Base-by-base conservation (phyloP, 768 basidiomycete genomes). In the Plicaturopsis crispa region DNA sequence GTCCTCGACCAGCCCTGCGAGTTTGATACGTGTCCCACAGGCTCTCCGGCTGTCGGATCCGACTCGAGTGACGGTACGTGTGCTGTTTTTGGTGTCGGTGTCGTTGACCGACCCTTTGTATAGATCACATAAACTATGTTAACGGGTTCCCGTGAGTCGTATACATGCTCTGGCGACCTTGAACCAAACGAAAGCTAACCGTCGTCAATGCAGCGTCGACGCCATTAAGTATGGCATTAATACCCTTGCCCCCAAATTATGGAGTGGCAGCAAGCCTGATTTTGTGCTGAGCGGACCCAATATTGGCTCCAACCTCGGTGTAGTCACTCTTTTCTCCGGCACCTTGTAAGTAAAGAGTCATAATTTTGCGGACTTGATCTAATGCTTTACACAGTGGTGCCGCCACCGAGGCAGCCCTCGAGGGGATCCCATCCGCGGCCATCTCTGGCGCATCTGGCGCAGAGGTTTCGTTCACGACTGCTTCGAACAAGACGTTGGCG, bases 231-330 rank as follows among this genome's bases (percentile, higher is more conserved):
- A 51, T 28, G 73, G 72, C 2, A 70, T 75, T 20, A 60, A 72
- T 42, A 69, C 65, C 1, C 50, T 71, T 12, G 59, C 66, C 1
- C 68, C 68, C 1, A 40, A 60, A 40, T 63, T 68, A 47, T 70
- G 67, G 41, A 41, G 33, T 22, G 41, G 46, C 10, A 42, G 56
- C 17, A 33, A 35, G 23, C 60, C 73, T 1, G 70, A 73, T 38
- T 53, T 75, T 21, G 61, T 70, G 6, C 59, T 74, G 19, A 60
- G 59, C 42, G 72, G 72, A 1, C 62, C 69, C 0, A 73, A 73
- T 46, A 59, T 68, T 14, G 67, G 68, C 37, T 61, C 33, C 22
- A 55, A 49, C 43, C 44, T 65, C 3, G 67, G 65, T 6, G 43
- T 48, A 2, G 53, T 49, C 17, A 54, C 66, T 10, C 35, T 41